Evolutionary conservation across 192 early-diverging fungal genomes (phyloP).

Genomic region (Coemansia sp.): DNA sequence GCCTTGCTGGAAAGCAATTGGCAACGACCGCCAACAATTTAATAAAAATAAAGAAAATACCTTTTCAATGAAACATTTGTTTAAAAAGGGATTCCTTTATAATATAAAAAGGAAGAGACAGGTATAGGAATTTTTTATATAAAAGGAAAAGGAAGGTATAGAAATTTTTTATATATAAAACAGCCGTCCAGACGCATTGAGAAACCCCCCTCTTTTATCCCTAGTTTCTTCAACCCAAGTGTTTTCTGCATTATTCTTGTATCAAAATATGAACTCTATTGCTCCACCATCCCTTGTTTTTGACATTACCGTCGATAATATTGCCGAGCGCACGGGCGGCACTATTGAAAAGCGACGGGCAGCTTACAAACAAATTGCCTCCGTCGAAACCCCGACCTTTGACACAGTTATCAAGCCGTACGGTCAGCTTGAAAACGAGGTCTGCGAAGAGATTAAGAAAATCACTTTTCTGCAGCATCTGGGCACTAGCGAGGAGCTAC

Average conservation of each 20-base stretch:
- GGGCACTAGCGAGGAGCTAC: background rate
- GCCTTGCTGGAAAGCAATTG: too few relatives aligned
- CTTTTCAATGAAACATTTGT: too few relatives aligned
- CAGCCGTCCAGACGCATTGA: too few relatives aligned
- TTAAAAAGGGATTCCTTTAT: too few relatives aligned
- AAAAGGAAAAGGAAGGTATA: too few relatives aligned
- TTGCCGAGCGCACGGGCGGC: background rate
- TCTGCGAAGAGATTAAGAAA: background rate
- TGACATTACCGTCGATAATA: background rate
- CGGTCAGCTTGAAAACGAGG: background rate
- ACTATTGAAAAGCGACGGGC: background rate
- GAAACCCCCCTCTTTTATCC: too few relatives aligned
- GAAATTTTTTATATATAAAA: too few relatives aligned
- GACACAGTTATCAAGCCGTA: background rate
- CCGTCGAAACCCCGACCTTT: background rate
- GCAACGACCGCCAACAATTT: too few relatives aligned
- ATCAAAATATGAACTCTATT: background rate
- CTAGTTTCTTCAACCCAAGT: too few relatives aligned
- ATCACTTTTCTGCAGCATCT: background rate
- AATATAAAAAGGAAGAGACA: too few relatives aligned
- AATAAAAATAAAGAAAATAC: too few relatives aligned
- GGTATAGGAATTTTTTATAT: too few relatives aligned
- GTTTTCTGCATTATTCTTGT: background rate
- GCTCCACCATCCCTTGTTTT: background rate
- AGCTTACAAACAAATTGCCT: background rate